Base-by-base conservation (phyloP, 805 yeast species). In the Millerozyma acaciae region DNA sequence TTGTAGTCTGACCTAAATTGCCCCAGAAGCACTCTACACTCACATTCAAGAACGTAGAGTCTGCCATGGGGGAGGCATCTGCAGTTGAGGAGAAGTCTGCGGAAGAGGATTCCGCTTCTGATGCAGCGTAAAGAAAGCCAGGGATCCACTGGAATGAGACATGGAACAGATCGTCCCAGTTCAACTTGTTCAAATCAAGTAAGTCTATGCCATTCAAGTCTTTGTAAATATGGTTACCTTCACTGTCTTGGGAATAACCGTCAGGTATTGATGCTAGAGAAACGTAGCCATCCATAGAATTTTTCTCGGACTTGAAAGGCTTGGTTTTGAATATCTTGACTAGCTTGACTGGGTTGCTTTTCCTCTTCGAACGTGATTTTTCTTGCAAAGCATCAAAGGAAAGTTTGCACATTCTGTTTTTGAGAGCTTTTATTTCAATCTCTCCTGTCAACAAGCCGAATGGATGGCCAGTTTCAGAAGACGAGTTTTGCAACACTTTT, bases 71-170 rank as follows among this genome's bases (percentile, higher is more conserved):
- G 52, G 46, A 62, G 20, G 57, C 55, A 14, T 55, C 32, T 5
- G 33, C 35, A 3, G 28, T 4, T 12, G 16, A 8, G 7, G 30
- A 10, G 13, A 12, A 8, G 10, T 25, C 5, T 8, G 2, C 10
- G 17, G 44, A 45, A 13, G 39, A 54, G 21, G 53, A 59, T n/a
- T 50, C 33, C 8, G 24, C 22, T n/a, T n/a, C n/a, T 54, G 5
- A 43, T 41, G 20, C 42, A 57, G 51, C 59, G 26, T 67, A 77
- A 18, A 68, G 67, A 9, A 71, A 60, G 33, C 69, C 70, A 4
- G 94, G 94, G 21, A 82, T 62, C 95, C 95, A 86, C 49, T 84
- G 84, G 31, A 86, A 45, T 2, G 80, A 84, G 27, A 86, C 39
- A 42, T 73, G 84, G 48, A 75, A 81, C 1, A 64, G 47, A 31